Evolutionary conservation across 2,329 filamentous ascomycete genomes (phyloP).

Genomic region (Fusarium goolgardi): DNA sequence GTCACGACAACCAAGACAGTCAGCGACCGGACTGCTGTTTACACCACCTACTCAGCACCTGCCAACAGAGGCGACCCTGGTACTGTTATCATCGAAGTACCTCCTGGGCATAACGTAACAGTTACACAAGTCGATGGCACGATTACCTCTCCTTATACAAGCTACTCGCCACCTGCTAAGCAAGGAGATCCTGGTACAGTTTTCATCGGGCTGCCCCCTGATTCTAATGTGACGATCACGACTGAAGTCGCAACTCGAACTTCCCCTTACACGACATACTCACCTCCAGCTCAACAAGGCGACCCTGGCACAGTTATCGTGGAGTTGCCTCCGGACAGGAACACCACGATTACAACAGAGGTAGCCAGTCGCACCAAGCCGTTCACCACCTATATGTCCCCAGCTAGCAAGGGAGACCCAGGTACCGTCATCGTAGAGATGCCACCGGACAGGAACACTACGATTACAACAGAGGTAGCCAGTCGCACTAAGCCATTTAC

Average conservation of each 20-base stretch:
- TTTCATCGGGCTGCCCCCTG: slow-evolving; percentile 16
- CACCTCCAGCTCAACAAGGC: slow-evolving; percentile 1
- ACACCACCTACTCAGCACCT: slow-evolving; percentile 15
- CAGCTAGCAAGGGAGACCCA: slow-evolving; percentile 1
- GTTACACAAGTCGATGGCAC: slow-evolving; percentile 21
- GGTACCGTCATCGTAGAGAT: slow-evolving; percentile 20
- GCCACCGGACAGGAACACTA: slow-evolving; percentile 5
- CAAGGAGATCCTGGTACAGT: slow-evolving; percentile 27
- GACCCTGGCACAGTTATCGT: slow-evolving; percentile 17
- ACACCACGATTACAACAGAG: slow-evolving; percentile 9
- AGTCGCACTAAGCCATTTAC: slow-evolving; percentile 11
- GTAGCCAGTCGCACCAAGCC: not conserved
- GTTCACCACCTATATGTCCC: not conserved
- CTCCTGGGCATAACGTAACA: slow-evolving; percentile 23
- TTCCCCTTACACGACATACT: slow-evolving; percentile 18
- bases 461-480: slow-evolving; percentile 7
- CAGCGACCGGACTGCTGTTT: slow-evolving; percentile 3
- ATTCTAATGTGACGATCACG: slow-evolving; percentile 23
- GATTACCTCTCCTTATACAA: slow-evolving; percentile 21
- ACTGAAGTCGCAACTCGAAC: slow-evolving; percentile 11
- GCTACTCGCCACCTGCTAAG: slow-evolving; percentile 5
- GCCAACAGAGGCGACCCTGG: slow-evolving; percentile 13
- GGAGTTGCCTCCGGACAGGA: slow-evolving; percentile 3
- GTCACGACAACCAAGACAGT: slow-evolving; percentile 12
- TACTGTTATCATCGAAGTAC: slow-evolving; percentile 22